phyloP scores from a whole-genome alignment of 1,284 basidiomycete genomes.

The Xanthoconium separans region DNA sequence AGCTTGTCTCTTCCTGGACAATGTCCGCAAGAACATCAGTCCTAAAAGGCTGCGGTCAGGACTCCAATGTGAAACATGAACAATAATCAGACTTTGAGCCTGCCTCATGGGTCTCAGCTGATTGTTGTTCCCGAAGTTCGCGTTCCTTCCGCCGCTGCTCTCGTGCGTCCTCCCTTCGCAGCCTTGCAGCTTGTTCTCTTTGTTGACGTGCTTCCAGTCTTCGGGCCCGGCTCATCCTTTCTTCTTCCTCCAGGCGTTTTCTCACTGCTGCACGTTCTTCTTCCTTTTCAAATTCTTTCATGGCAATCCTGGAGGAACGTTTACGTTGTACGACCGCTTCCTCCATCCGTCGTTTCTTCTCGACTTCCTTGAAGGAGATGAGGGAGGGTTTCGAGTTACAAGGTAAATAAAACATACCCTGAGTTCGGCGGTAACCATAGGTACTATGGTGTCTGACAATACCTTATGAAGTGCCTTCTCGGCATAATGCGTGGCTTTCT shows the following conservation, averaged over 20 bases:
- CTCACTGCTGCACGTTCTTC: slow-evolving; percentile 56
- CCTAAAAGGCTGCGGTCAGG: slow-evolving; percentile 23
- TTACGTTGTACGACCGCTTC: slow-evolving; percentile 77
- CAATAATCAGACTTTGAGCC: slow-evolving; percentile 13
- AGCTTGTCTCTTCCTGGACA: slow-evolving; percentile 1
- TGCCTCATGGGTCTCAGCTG: slow-evolving; percentile 5
- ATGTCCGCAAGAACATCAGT: slow-evolving; percentile 1
- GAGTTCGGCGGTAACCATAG: slow-evolving; percentile 62
- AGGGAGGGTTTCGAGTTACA: slow-evolving; percentile 2
- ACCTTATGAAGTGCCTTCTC: slow-evolving; percentile 77
- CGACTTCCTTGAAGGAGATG: slow-evolving; percentile 50
- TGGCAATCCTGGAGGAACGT: slow-evolving; percentile 79
- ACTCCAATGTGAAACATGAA: neutral
- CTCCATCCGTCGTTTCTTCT: slow-evolving; percentile 59
- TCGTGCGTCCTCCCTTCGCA: slow-evolving; percentile 54
- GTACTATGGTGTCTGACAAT: slow-evolving; percentile 64
- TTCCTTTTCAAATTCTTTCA: slow-evolving; percentile 70
- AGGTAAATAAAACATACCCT: slow-evolving; percentile 27
- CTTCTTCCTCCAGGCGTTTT: slow-evolving; percentile 60
- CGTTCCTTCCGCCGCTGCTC: slow-evolving; percentile 53
- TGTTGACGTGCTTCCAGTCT: slow-evolving; percentile 62
- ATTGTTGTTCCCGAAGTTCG: slow-evolving; percentile 37
- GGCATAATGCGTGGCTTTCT: slow-evolving; percentile 71
- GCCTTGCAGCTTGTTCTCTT: slow-evolving; percentile 62
- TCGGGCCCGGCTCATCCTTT: slow-evolving; percentile 60